Base-by-base conservation (phyloP, 2,329 filamentous ascomycete genomes). In the Bipolaris oryzae region DNA sequence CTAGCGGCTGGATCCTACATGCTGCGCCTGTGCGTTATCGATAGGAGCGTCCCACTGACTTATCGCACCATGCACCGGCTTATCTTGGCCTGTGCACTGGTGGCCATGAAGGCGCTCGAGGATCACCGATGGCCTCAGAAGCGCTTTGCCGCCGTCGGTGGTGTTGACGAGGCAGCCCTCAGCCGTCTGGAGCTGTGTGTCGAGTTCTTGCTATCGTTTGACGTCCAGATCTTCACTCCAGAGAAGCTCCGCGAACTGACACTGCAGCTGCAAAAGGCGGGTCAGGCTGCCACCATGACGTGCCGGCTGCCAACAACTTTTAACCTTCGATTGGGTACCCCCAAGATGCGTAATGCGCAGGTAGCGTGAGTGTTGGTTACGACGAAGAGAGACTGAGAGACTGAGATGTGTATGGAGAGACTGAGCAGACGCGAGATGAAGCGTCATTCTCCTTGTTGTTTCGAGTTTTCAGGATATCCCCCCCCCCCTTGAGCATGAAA, bases 41-140 rank as follows among this genome's bases (percentile, higher is more conserved):
- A 96, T 72, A 86, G 86, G 63, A 85, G 89, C 21, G 89, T 98
- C 20, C 87, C 89, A 0, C 89, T 96, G 7, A 96, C 92, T 2
- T 84, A 85, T 55, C 85, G 91, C 54, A 98, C 96, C 61, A 89
- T 91, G 59, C 94, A 99, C 75, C 87, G 95, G 2, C 80, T 98
- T 7, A 82, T 96, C 31, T 84, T 99, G 15, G 93, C 92, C 0
- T 91, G 90, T 6, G 81, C 97, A 50, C 82, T 93, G 34, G 90
- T 97, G 3, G 92, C 94, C 13, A 95, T 93, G 85, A 99, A 98
- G 78, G 91, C 92, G 0, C 80, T 97, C n/a, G 94, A 99, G 76
- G 94, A 98, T 74, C 83, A 94, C 51, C 90, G 89, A 66, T 96
- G 96, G 78, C 86, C 91, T 7, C 94, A 97, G 77, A 84, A 84